Evolutionary conservation across 2,329 filamentous ascomycete genomes (phyloP), one percentile per base, ranked within the genome.

Genomic region (Pseudopithomyces chartarum): DNA sequence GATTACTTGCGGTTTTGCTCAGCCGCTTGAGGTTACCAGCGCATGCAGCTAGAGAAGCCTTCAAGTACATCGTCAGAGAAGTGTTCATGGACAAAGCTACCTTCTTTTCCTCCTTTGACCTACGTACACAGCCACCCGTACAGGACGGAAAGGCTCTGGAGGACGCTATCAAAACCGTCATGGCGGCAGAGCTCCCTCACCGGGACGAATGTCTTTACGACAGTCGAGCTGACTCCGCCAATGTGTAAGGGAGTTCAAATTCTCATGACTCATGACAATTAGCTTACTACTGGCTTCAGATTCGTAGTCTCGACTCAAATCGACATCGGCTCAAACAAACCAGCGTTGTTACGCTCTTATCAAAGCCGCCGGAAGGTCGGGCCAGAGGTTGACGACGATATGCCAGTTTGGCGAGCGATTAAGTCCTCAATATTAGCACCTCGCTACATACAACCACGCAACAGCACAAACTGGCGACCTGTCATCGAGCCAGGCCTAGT

Each of bases 271-370:
- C 2, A 8, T 15, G 6, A 22, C 38, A 19, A 38, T 15, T 22
- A 32, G 34, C 62, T 64, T 10, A 64, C 54, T 8, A 15, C 19
- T 22, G 26, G 7, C 2, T 17, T 3, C 34, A 73, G 70, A 8
- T 72, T 73, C 49, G 62, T 68, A 6, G 59, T 70, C 2, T 62
- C 69, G 2, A 71, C 68, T 3, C 61, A 68, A 32, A 66, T 72
- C 29, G 65, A 70, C 20, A 65, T 70, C 19, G 67, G 67, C 29
- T 58, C 59, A 15, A 72, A 70, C 56, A 68, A 65, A 50, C 57
- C 70, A 12, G 70, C 68, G 3, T 40, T 73, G 7, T 66, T 73
- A 34, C 68, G 70, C 19, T 70, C 70, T 2, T 73, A 69, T 47
- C 63, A 64, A 45, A 70, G 68, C 6, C 66, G 70, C 1, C 67